These are phyloP conservation scores for Nevesoporus exiguus DNA, from an alignment of 768 basidiomycete genomes.

Conservation along the genomic window DNA sequence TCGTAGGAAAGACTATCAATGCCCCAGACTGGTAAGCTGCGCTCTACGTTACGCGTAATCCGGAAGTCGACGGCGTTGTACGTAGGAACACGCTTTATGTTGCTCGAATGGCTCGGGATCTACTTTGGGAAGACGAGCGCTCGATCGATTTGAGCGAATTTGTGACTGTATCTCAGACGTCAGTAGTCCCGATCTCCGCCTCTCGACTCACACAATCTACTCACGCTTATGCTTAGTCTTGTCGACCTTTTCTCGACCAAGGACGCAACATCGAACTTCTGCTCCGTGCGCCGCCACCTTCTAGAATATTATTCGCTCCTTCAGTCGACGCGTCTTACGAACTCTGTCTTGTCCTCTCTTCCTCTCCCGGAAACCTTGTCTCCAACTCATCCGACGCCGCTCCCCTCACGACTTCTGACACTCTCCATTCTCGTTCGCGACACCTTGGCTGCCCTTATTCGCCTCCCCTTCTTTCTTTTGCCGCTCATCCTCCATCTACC, in stretches of 20 bases:
- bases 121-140: conserved; percentile 86
- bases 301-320: conserved; percentile 88
- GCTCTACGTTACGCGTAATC: conserved; percentile 6
- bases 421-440: conserved; percentile 76
- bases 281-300: conserved; percentile 61
- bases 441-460: conserved; percentile 62
- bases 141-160: conserved; percentile 79
- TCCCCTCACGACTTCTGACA: conserved; percentile 83
- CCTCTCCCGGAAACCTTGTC: conserved; percentile 84
- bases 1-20: conserved; percentile 81
- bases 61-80: conserved; percentile 20
- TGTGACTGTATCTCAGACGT: conserved; percentile 89
- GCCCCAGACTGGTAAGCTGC: conserved; percentile 84
- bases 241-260: conserved; percentile 83
- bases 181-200: conserved; percentile 35
- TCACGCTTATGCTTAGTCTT: conserved; percentile 49
- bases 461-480: conserved; percentile 85
- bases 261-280: conserved; percentile 57
- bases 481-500: conserved; percentile 84
- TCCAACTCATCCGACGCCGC: conserved; percentile 61
- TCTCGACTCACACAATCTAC: conserved; percentile 15
- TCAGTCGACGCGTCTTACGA: conserved; percentile 76
- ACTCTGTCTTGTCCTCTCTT: conserved; percentile 78
- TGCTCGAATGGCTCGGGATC: conserved; percentile 88
- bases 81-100: conserved; percentile 84